Base-by-base conservation (phyloP, 257 asterid genomes). In the Anisodus acutangulus region DNA sequence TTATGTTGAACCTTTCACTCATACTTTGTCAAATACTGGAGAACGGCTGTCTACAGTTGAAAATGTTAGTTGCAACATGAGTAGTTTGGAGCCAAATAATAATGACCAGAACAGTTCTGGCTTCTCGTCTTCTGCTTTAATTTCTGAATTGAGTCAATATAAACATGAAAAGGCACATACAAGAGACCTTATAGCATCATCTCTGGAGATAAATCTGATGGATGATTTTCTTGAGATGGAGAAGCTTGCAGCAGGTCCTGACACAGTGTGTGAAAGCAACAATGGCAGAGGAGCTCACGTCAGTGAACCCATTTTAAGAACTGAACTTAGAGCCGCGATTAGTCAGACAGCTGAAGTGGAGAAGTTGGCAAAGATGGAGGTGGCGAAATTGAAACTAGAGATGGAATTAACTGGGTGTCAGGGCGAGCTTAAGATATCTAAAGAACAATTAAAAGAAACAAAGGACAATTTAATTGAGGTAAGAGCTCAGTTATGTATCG, bases 191-290 rank as follows among this genome's bases (percentile, higher is more conserved):
- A 22, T 87, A 39, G 86, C 74, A 35, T 87, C 92, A 13, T 87
- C 95, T 8, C 85, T 85, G 67, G 97, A 92, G 85, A 90, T 92
- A 72, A 89, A 90, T 90, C 89, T 96, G 83, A 93, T 97, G 91
- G 82, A 98, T 94, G 91, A 94, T 95, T 88, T 95, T 94, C 74
- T 74, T 49, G 98, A 95, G 89, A 94, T 96, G 98, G 99, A 96
- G 89, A 91, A 86, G 90, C 85, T 92, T 72, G 95, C 91, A 35
- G 91, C 97, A 67, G 60, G 84, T 74, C 81, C 62, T 74, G 81
- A 74, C 41, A 49, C n/a, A 22, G 81, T 49, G 22, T 49, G n/a
- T 74, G 89, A 83, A 82, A 81, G 84, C 81, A 35, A 26, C 67
- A 15, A 58, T 13, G 84, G 79, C 16, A 62, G 84, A 67, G 72